Evolutionary conservation across 116 monocot species (phyloP), one percentile per base, ranked within the genome.

Genomic region (Zostera marina): DNA sequence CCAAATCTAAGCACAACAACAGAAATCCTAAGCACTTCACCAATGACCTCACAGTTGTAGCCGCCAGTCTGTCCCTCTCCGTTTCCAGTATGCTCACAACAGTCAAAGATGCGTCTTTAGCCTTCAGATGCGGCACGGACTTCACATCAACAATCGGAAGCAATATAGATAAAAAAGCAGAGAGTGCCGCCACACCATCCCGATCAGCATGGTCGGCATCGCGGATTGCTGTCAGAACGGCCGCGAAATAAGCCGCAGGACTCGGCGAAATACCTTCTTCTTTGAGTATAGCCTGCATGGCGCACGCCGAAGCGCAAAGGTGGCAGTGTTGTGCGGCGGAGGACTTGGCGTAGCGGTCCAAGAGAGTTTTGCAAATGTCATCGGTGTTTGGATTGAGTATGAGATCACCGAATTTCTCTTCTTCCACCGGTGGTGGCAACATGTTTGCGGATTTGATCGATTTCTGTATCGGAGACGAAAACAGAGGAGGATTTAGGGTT

Each of bases 291-390:
- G 88, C 81, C 14, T 69, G 79, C 75, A 94, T 81, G 68, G 88
- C 94, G 41, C 77, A 77, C 53, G 88, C 94, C 17, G 77, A 75
- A 22, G 94, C 94, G 66, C 79, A 79, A 56, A 94, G 85, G 75
- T 89, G 96, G 61, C 82, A 77, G 68, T 89, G 89, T 73, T 96
- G 96, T 42, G 77, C 73, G 41, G 88, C 79, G 54, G 82, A 61
- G 25, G 94, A 94, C 22, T 65, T 69, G 11, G 65, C 64, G 71
- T 94, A 94, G 40, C 94, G 88, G 26, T 75, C 71, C 56, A 82
- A 77, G 17, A 94, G 71, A 43, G 77, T 64, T 41, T 69, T 41
- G 70, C 85, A 94, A 22, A 88, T 40, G 79, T 94, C 88, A 20
- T 52, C 67, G 19, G 61, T 13, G 46, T 45, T 14, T 1, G 9